Percentiles rank a stretch among this genome's conserved stretches.
These are phyloP conservation scores for Nakazawaea holstii DNA, from an alignment of 805 yeast genomes.

Conservation along the genomic window DNA sequence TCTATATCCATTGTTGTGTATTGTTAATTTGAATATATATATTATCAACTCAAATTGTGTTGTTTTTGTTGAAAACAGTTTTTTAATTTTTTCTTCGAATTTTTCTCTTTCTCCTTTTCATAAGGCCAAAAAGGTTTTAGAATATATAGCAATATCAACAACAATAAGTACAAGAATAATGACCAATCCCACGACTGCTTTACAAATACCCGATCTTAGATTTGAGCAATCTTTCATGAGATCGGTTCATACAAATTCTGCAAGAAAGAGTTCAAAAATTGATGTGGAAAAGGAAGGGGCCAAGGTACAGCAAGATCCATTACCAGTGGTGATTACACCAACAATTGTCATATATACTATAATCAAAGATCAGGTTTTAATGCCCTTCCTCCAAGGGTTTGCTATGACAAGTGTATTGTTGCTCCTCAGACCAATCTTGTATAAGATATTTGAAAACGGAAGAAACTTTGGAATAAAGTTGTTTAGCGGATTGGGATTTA, in stretches of 20 bases:
- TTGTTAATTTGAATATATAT: constrained; percentile 1
- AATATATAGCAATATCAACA: background rate
- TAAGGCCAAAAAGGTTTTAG: background rate
- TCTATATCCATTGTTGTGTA: constrained; percentile 9
- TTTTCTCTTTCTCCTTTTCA: background rate
- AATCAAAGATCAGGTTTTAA: constrained; percentile 45
- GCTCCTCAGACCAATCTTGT: constrained; percentile 29
- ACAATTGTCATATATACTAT: constrained; percentile 40
- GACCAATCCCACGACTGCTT: constrained; percentile 15
- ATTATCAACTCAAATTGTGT: background rate
- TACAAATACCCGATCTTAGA: constrained; percentile 55
- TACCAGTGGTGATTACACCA: constrained; percentile 36
- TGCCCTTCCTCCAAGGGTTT: constrained; percentile 57
- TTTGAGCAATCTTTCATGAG: constrained; percentile 57
- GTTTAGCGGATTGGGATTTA: constrained; percentile 10
- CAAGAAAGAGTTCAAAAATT: constrained; percentile 15
- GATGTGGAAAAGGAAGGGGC: constrained; percentile 13
- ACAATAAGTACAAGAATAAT: background rate
- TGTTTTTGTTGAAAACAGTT: background rate
- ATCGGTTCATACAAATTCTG: constrained; percentile 24
- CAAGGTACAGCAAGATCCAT: constrained; percentile 17
- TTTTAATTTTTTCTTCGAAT: background rate
- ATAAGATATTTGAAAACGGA: constrained; percentile 18
- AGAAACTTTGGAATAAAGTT: constrained; percentile 17
- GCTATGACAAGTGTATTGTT: constrained; percentile 32